Evolutionary conservation across 164 flowering plant genomes (phyloP), one percentile per base, ranked within the genome.

Genomic region (Platanus orientalis): DNA sequence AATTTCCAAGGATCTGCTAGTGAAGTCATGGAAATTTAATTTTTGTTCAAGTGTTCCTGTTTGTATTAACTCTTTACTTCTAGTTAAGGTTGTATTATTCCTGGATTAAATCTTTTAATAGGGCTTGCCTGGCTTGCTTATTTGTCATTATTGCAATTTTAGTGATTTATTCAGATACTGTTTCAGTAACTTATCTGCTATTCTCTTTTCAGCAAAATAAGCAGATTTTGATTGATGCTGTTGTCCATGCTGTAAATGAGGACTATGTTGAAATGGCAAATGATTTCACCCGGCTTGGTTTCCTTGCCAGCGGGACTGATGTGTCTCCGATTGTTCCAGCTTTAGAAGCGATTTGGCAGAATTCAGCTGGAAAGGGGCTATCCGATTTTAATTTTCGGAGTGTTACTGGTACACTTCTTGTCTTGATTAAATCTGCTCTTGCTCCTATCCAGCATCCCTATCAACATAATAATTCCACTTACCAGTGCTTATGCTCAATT

Each of bases 181-280:
- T 57, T 30, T 21, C 13, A 17, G 40, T n/a, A 34, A 54, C 20
- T 23, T 48, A 21, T 49, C 7, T 58, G 60, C 30, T 61, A 10
- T 17, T 30, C 19, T 48, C 58, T 58, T 69, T 65, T 54, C 91
- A 94, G 98, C 97, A 79, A 89, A 94, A 94, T 73, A 94, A 94
- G 62, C 95, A 94, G 79, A 89, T 94, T 62, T 70, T 94, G 79
- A 94, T 94, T 53, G 98, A 94, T 81, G 98, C 98, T 75, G 97
- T 94, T 69, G 98, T 94, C 65, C 98, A 94, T 81, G 98, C 98
- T 75, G 98, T 94, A 25, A 94, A 94, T 74, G 98, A 94, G 76
- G 98, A 94, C 69, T 94, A 94, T 76, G 80, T 42, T 70, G 98
- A 94, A 81, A 94, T 94, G 98, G 98, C 98, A 60, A 90, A 90